Conservation (phyloP, 140 eudicot species). For the Stevia rebaudiana region DNA sequence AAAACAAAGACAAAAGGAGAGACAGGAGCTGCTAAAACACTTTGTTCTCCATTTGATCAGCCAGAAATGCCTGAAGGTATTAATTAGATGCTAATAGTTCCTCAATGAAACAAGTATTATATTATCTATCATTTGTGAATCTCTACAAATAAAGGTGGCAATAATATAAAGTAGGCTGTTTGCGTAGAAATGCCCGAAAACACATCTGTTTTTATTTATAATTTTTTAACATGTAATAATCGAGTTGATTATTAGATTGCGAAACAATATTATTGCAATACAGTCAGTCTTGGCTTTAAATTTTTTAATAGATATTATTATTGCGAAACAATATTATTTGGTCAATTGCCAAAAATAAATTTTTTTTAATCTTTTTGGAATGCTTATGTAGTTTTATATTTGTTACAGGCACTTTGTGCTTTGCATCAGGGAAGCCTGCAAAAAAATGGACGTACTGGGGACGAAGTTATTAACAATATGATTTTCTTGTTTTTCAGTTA, state of each 20-base stretch:
- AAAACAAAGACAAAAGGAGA: constrained; percentile 89
- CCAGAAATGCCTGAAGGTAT: constrained; percentile 4
- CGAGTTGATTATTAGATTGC: no score
- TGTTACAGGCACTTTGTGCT: constrained; percentile 68
- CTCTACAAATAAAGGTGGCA: no score
- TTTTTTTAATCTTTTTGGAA: no score
- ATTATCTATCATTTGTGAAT: not conserved
- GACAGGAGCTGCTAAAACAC: constrained; percentile 73
- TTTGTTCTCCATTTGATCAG: not conserved
- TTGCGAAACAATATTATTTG: no score
- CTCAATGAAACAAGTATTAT: not conserved
- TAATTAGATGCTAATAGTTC: not conserved
- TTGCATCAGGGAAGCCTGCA: constrained; percentile 88
- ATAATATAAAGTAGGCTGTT: no score
- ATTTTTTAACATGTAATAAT: no score
- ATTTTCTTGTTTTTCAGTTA: not conserved
- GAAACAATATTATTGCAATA: no score
- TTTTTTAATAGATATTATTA: no score
- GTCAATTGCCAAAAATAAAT: no score
- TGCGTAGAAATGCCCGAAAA: no score
- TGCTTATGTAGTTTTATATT: constrained; percentile 1
- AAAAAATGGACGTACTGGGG: constrained; percentile 97
- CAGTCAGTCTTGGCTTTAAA: no score
- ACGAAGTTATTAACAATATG: constrained; percentile 49
- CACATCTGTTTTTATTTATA: no score